Conservation (phyloP, 495 filamentous ascomycete genomes). For the Lasiosphaeriaceae sp. region DNA sequence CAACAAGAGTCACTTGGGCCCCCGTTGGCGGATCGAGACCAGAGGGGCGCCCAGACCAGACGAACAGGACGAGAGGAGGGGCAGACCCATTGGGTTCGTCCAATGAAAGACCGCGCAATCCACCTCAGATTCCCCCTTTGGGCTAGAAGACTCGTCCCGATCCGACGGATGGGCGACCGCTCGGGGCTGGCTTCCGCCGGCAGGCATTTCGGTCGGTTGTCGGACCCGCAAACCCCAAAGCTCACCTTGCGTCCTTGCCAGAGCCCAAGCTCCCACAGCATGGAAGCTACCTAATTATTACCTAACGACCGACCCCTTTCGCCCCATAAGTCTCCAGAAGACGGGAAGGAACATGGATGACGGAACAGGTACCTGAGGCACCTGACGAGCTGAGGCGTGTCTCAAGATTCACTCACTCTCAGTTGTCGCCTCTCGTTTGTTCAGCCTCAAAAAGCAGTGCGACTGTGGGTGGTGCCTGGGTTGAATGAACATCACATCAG, state of each 20-base stretch:
- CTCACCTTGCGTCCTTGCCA: not conserved
- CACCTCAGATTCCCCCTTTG: not conserved
- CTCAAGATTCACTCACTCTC: too few species aligned
- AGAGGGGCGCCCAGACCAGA: not conserved
- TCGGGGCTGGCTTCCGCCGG: not conserved
- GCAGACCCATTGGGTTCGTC: not conserved
- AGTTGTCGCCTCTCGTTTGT: too few species aligned
- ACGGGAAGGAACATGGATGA: too few species aligned
- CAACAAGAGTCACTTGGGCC: too few species aligned
- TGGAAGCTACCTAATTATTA: not conserved
- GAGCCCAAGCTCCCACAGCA: not conserved
- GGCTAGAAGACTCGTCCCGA: not conserved
- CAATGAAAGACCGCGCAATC: not conserved
- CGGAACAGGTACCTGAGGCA: too few species aligned
- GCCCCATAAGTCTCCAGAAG: too few species aligned
- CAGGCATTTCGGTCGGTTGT: conserved; percentile 1
- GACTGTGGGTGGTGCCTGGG: not conserved
- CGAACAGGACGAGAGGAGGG: too few species aligned
- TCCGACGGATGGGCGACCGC: not conserved
- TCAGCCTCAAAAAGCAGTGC: too few species aligned
- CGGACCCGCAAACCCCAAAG: not conserved
- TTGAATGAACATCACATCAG: not conserved
- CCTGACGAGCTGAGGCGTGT: too few species aligned
- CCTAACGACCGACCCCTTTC: too few species aligned
- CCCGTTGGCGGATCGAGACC: not conserved